Percentiles rank a stretch among this genome's conserved stretches.
Conservation (phyloP, 2,329 filamentous ascomycete species). For the Claviceps sp. region DNA sequence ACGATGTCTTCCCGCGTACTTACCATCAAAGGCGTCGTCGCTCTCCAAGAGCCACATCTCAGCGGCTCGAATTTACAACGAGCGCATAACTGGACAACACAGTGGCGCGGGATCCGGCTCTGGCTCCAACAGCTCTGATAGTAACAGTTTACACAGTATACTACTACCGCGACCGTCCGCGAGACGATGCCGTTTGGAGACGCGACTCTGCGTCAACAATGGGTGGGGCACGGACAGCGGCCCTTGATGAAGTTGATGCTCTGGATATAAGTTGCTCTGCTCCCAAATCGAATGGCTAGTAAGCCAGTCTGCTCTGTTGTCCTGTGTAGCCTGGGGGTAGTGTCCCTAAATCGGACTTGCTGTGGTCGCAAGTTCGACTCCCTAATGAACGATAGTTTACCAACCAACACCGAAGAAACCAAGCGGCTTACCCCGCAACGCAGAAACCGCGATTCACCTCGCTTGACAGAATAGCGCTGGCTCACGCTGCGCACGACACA, state of each 20-base stretch:
- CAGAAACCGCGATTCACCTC: too few species aligned
- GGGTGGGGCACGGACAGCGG: conserved; percentile 7
- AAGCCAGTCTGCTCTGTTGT: too few species aligned
- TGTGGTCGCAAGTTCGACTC: too few species aligned
- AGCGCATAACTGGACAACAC: background rate
- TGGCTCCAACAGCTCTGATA: background rate
- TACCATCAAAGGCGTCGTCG: conserved; percentile 38
- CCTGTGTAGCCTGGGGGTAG: too few species aligned
- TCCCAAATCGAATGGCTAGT: background rate
- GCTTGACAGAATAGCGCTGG: too few species aligned
- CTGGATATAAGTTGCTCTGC: conserved; percentile 10
- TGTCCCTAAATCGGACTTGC: too few species aligned
- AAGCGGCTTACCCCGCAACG: too few species aligned
- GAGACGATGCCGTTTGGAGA: background rate
- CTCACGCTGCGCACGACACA: too few species aligned
- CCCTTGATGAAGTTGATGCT: conserved; percentile 5
- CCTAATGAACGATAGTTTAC: too few species aligned
- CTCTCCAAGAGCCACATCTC: conserved; percentile 54
- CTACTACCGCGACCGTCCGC: too few species aligned
- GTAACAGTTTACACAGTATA: too few species aligned
- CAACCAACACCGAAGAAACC: too few species aligned
- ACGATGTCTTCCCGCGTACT: conserved; percentile 1
- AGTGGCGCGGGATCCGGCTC: background rate
- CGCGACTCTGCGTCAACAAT: background rate
- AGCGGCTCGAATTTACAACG: background rate